Evolutionary conservation across 2,329 filamentous ascomycete genomes (phyloP), one percentile per base, ranked within the genome.

Genomic region (Monilinia vaccinii-corymbosi): DNA sequence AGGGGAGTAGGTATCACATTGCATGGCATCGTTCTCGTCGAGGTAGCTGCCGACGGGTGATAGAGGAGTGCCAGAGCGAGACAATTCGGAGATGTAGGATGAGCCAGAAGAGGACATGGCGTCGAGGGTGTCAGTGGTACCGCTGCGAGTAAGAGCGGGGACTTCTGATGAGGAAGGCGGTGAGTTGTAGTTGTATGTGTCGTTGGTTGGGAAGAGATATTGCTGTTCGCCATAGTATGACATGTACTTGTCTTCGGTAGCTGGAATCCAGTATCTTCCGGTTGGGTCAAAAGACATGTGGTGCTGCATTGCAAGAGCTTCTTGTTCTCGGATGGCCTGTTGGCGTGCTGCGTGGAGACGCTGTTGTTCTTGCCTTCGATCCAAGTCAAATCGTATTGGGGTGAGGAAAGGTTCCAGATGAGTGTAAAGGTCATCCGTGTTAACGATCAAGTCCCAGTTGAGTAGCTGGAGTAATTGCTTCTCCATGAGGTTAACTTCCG

Each of bases 401-500:
- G 85, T 85, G 48, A 99, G 82, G 80, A 97, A 97, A 46, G 83
- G 83, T 68, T 97, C 91, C 45, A 97, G 81, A 73, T 96, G 89
- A 66, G 79, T 80, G 78, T 96, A 91, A 47, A 99, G 85, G 69
- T 97, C 91, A 60, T 92, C 81, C 71, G 91, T 85, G 46, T 81
- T 86, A 71, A 99, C 91, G 67, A 89, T 83, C 62, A 96, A 83
- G 67, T 99, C 91, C 91, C 92, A 99, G 73, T 97, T 89, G 49
- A 99, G 81, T 47, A 99, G 83, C 78, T 91, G 94, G 56, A 99
- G 86, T 34, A 99, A 82, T 77, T 99, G 94, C 82, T 96, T 95
- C 82, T 99, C 94, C 94, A 99, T 99, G 64, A 97, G 81, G 79
- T 99, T 99, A 70, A 99, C 94, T 77, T 99, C 94, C 40, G 90